These are phyloP conservation scores for Albifimbria verrucaria DNA, from an alignment of 2,329 filamentous ascomycete species.

Conservation along the genomic window DNA sequence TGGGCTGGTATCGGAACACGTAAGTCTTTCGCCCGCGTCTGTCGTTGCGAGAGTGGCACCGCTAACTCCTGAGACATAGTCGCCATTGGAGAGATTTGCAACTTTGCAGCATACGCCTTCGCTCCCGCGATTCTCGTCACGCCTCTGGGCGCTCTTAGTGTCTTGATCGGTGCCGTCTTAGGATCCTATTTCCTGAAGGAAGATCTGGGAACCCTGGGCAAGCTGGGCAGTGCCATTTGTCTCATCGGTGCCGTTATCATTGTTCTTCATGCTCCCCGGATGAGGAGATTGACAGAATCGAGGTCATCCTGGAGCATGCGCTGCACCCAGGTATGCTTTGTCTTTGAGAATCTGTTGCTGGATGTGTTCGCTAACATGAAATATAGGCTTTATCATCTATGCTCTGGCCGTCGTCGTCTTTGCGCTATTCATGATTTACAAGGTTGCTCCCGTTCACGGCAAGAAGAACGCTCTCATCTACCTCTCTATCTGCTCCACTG, in stretches of 20 bases:
- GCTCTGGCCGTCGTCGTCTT: conserved; percentile 77
- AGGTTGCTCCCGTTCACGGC: conserved; percentile 81
- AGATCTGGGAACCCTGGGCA: conserved; percentile 83
- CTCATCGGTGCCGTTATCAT: conserved; percentile 96
- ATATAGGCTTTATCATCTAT: conserved; percentile 82
- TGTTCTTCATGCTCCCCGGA: conserved; percentile 96
- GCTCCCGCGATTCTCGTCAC: conserved; percentile 98
- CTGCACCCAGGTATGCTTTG: conserved; percentile 72
- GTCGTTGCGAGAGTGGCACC: neutral
- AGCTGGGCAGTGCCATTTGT: conserved; percentile 93
- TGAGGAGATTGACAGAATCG: conserved; percentile 84
- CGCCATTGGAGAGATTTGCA: conserved; percentile 89
- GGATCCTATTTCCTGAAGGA: conserved; percentile 94
- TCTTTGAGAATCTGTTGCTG: conserved; percentile 16
- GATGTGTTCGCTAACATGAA: conserved; percentile 6
- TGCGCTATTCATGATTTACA: conserved; percentile 93
- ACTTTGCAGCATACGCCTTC: conserved; percentile 97
- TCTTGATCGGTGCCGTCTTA: conserved; percentile 90
- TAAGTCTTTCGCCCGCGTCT: conserved; percentile 42
- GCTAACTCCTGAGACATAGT: conserved; percentile 51
- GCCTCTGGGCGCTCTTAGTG: conserved; percentile 86
- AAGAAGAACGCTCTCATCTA: conserved; percentile 96
- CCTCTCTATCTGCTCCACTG: conserved; percentile 95
- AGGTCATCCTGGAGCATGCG: conserved; percentile 87
- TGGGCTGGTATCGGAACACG: conserved; percentile 91